Percentiles rank a stretch among this genome's conserved stretches.
Evolutionary conservation across 176 grass and related monocot genomes (phyloP).

Genomic region (Saccharum officinarum): DNA sequence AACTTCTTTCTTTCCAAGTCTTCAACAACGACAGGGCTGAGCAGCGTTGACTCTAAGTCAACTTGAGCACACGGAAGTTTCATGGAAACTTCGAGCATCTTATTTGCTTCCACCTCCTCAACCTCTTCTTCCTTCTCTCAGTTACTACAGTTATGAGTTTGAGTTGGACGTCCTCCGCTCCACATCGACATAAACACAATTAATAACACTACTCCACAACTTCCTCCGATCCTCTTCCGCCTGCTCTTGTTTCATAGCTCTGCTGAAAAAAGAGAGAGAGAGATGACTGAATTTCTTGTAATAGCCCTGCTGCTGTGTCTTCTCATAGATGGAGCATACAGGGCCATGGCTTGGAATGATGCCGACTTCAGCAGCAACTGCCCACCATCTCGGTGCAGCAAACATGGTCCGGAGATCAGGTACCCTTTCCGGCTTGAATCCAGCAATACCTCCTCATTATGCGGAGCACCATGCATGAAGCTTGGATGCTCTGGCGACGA

Average conservation of each 20-base stretch:
- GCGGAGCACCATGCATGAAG: constrained; percentile 18
- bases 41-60: neutral
- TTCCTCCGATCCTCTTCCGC: neutral
- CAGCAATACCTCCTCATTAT: neutral
- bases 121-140: too few species aligned
- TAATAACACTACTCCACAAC: too few species aligned
- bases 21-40: neutral
- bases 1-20: neutral
- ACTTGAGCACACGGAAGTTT: neutral
- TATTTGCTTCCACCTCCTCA: neutral
- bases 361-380: neutral
- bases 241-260: neutral
- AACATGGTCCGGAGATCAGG: neutral
- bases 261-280: neutral
- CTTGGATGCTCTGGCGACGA: constrained; percentile 43
- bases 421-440: neutral
- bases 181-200: too few species aligned
- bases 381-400: neutral
- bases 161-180: too few species aligned
- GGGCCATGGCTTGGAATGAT: neutral
- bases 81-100: neutral
- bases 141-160: too few species aligned
- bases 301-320: neutral
- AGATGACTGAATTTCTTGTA: neutral
- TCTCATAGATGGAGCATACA: neutral